phyloP scores from a whole-genome alignment of 2,329 filamentous ascomycete genomes.

The Myriosclerotinia duriaeana region DNA sequence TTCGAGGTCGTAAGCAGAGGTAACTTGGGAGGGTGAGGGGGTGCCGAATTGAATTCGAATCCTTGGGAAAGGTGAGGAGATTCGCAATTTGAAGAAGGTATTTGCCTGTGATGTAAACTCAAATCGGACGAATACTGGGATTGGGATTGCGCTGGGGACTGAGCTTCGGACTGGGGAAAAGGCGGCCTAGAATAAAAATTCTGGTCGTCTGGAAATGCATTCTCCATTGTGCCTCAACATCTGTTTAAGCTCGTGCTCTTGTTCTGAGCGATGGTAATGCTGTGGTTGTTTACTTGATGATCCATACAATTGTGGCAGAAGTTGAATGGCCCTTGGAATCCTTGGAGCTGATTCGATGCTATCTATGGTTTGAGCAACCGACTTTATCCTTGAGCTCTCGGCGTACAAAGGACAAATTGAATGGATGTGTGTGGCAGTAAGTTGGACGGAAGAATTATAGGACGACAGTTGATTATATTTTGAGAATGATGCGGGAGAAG shows the following conservation, averaged over 20 bases:
- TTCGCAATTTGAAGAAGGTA: conserved; percentile 28
- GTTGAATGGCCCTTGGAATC: conserved; percentile 22
- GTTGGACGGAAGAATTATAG: conserved; percentile 12
- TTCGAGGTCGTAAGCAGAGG: conserved; percentile 37
- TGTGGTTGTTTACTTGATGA: conserved; percentile 23
- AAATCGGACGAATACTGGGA: conserved; percentile 28
- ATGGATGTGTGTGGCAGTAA: conserved; percentile 2
- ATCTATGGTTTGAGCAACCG: conserved; percentile 16
- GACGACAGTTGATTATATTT: conserved; percentile 8
- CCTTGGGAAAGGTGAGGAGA: conserved; percentile 22
- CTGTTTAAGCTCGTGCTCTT: conserved; percentile 25
- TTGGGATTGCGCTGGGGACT: conserved; percentile 16
- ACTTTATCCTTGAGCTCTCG: conserved; percentile 22
- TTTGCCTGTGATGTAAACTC: conserved; percentile 27
- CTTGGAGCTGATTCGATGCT: conserved; percentile 20
- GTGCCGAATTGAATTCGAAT: conserved; percentile 30
- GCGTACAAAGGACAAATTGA: conserved; percentile 10
- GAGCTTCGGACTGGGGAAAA: conserved; percentile 22
- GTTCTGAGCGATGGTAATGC: conserved; percentile 18
- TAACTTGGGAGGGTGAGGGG: conserved; percentile 36
- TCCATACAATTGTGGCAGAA: conserved; percentile 26
- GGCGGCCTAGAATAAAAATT: conserved; percentile 39
- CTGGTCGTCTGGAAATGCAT: conserved; percentile 39
- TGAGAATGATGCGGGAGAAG: conserved; percentile 11
- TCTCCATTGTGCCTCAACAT: conserved; percentile 41